Evolutionary conservation across 2,329 filamentous ascomycete genomes (phyloP), one percentile per base, ranked within the genome.

Genomic region (Alternaria ethzedia): DNA sequence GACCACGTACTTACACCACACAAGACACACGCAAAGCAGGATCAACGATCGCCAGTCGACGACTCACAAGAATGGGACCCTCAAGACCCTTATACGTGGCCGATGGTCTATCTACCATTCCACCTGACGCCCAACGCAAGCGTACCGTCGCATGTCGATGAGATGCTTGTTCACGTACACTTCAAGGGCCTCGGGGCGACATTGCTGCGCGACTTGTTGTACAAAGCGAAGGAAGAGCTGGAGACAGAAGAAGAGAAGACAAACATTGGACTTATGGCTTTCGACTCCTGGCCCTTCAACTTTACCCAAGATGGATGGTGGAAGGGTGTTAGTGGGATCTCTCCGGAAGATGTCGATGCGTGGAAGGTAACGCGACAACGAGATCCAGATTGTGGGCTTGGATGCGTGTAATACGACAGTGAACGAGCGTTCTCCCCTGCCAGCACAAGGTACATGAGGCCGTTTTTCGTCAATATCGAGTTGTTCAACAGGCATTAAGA

Each of bases 211-310:
- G 4, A 45, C 6, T 17, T 54, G 13, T 7, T 54, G 12, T 36
- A 3, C 17, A 17, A 51, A 20, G 28, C 50, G n/a, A 51, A 44
- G 2, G 21, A 51, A 5, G 50, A 20, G 8, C 30, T 10, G 20
- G 8, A 17, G n/a, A 52, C n/a, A 3, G 63, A 64, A 6, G 36
- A 49, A 17, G 51, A 59, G 4, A 54, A 28, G 21, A n/a, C 4
- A 12, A 20, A 23, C 3, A 26, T 59, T 2, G 41, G 47, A 36
- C 51, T 44, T 11, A 44, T 45, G 13, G 54, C 50, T 5, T 45
- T 56, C 17, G n/a, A 47, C 25, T 58, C 17, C 7, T 59, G 63
- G 63, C 51, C 46, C 17, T 57, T 56, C 41, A 59, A 59, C 25
- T 23, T 41, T 3, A 52, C 47, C 10, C 6, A 25, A 11, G 25